A percentile compares a stretch with the other conserved stretches of the same genome.
phyloP scores from a whole-genome alignment of 805 yeast genomes.

The Kregervanrija pseudodelftensis region DNA sequence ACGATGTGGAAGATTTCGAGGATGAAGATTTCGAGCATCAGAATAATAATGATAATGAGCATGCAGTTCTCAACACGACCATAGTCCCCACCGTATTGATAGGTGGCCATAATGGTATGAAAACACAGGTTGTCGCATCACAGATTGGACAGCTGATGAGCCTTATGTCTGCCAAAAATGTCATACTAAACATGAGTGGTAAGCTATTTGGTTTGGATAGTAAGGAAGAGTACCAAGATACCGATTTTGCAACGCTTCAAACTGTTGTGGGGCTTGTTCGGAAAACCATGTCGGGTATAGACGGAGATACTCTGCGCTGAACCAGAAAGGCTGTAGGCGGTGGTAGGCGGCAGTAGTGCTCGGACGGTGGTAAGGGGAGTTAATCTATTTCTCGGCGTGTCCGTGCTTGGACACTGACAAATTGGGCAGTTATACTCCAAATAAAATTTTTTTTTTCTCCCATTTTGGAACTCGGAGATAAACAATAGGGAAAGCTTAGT shows the following conservation, averaged over 20 bases:
- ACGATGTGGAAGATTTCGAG: slow-evolving; percentile 4
- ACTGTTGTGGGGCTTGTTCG: slow-evolving; percentile 29
- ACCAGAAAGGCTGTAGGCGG: too few relatives aligned
- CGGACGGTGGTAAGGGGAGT: too few relatives aligned
- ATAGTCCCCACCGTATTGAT: slow-evolving; percentile 29
- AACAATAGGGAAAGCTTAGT: too few relatives aligned
- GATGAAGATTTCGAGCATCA: slow-evolving; percentile 5
- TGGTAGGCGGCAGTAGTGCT: too few relatives aligned
- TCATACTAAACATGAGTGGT: slow-evolving; percentile 40
- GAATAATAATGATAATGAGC: slow-evolving; percentile 18
- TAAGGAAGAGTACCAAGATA: slow-evolving; percentile 24
- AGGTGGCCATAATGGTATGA: slow-evolving; percentile 38
- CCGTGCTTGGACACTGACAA: too few relatives aligned
- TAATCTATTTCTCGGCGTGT: too few relatives aligned
- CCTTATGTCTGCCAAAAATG: slow-evolving; percentile 29
- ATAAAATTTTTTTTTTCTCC: too few relatives aligned
- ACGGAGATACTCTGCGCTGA: too few relatives aligned
- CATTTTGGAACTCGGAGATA: too few relatives aligned
- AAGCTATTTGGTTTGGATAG: slow-evolving; percentile 32
- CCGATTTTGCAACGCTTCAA: slow-evolving; percentile 36
- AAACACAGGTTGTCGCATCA: slow-evolving; percentile 39
- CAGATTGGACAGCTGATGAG: slow-evolving; percentile 40
- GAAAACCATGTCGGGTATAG: not conserved
- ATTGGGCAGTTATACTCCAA: too few relatives aligned
- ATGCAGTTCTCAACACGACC: slow-evolving; percentile 19